Base-by-base conservation (phyloP, 306 rosid species). In the Vicia faba region DNA sequence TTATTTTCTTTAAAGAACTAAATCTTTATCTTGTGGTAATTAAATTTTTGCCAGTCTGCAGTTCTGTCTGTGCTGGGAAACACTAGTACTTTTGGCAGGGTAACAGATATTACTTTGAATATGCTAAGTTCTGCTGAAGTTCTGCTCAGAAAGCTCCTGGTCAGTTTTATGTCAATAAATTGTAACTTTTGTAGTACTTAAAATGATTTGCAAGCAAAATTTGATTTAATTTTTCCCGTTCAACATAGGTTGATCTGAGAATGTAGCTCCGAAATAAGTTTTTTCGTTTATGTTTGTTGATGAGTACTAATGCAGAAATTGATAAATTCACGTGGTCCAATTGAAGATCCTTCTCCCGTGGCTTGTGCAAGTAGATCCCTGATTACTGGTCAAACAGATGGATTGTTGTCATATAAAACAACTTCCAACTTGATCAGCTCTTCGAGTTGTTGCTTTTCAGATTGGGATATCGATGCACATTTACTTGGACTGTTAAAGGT, bases 271-370 rank as follows among this genome's bases (percentile, higher is more conserved):
- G 7, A 41, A 70, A 29, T 33, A 71, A 15, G 40, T 71, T 73
- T 66, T 66, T 69, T 61, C 51, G 72, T 73, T 80, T 61, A 57
- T 79, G 58, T 65, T 81, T 72, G 65, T 61, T 86, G 86, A 82
- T 81, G 75, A 80, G 78, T 79, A 64, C 75, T 73, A 55, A 70
- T 90, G 90, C 97, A 93, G 99, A 90, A 84, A 72, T 88, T 88
- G 92, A 83, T 93, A 72, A 90, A 83, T 72, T 86, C 89, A 64
- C 83, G 83, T 67, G 96, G 90, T 80, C 97, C 90, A 55, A 86
- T 85, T 83, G 95, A 93, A 83, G 99, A 93, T 82, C 99, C 99
- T 79, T 90, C 99, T 72, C 97, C 89, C 3, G 72, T 84, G 73
- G 91, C 86, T 25, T 16, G 49, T 61, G 96, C 96, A 44, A 77